Evolutionary conservation across 106 monocot species (phyloP).

Genomic region (Dioscorea dumetorum): DNA sequence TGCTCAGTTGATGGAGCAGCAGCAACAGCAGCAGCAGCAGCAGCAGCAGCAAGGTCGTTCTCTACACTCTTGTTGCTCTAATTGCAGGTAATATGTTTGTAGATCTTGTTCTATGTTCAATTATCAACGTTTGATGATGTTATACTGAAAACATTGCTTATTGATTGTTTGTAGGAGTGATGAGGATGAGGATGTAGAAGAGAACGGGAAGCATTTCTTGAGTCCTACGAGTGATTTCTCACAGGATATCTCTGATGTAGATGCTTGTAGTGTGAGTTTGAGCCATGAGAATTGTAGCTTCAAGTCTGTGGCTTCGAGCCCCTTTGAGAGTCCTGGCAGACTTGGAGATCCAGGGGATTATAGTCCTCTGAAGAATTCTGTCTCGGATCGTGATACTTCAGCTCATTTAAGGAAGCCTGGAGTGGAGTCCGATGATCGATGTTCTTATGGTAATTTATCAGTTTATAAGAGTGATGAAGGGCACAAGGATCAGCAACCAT

Average conservation of each 20-base stretch:
- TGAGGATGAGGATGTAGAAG: slow-evolving; percentile 53
- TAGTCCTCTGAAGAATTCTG: slow-evolving; percentile 7
- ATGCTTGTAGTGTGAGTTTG: slow-evolving; percentile 43
- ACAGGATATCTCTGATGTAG: slow-evolving; percentile 65
- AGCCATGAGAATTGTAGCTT: slow-evolving; percentile 40
- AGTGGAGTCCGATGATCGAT: slow-evolving; percentile 18
- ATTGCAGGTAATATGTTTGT: slow-evolving; percentile 25
- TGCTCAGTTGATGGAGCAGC: slow-evolving; percentile 13
- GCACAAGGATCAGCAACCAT: slow-evolving; percentile 20
- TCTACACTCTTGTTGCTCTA: slow-evolving; percentile 20
- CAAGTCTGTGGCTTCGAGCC: slow-evolving; percentile 47
- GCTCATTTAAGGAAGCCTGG: slow-evolving; percentile 13
- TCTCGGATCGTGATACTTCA: slow-evolving; percentile 23
- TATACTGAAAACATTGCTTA: neutral
- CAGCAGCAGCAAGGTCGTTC: slow-evolving; percentile 23
- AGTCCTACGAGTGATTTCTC: slow-evolving; percentile 44
- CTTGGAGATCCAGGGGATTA: slow-evolving; percentile 5
- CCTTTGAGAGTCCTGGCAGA: slow-evolving; percentile 50
- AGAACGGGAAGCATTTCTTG: slow-evolving; percentile 31
- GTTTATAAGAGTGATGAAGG: slow-evolving; percentile 16
- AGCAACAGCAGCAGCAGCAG: slow-evolving; percentile 21
- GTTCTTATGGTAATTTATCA: slow-evolving; percentile 12
- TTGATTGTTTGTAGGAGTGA: slow-evolving; percentile 25
- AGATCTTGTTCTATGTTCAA: neutral
- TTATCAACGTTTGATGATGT: neutral